These are phyloP conservation scores for Ceratopteris richardii DNA, from an alignment of 75 land plant species.

Conservation along the genomic window DNA sequence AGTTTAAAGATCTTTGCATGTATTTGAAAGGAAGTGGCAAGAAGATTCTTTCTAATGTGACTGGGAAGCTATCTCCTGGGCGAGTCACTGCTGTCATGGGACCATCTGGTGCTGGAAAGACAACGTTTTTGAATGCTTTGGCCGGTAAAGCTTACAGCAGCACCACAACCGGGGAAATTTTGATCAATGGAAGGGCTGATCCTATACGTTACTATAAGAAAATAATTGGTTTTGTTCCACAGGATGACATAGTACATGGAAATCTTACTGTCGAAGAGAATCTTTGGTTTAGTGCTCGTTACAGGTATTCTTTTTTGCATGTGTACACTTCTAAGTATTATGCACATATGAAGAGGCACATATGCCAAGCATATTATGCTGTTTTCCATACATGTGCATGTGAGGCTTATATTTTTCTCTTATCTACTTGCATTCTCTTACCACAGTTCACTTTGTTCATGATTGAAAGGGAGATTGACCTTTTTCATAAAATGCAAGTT, in stretches of 20 bases:
- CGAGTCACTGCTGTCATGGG: slow-evolving; percentile 91
- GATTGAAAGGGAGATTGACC: too few relatives aligned
- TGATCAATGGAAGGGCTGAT: slow-evolving; percentile 77
- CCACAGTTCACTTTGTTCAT: too few relatives aligned
- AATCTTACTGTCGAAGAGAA: slow-evolving; percentile 95
- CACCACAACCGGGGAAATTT: slow-evolving; percentile 44
- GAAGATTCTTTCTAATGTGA: slow-evolving; percentile 63
- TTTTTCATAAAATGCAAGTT: too few relatives aligned
- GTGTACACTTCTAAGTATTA: not conserved
- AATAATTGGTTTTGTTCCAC: slow-evolving; percentile 94
- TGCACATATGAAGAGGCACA: too few relatives aligned
- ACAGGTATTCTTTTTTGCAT: slow-evolving; percentile 50
- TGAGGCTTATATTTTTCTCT: too few relatives aligned
- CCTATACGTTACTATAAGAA: slow-evolving; percentile 73
- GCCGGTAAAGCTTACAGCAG: slow-evolving; percentile 73
- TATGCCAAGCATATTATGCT: not conserved
- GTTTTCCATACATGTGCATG: not conserved
- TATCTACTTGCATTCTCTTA: not conserved
- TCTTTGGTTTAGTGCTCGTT: slow-evolving; percentile 80
- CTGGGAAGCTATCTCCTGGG: slow-evolving; percentile 85
- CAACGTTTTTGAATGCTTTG: slow-evolving; percentile 84
- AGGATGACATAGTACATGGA: slow-evolving; percentile 98
- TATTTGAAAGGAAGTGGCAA: slow-evolving; percentile 73
- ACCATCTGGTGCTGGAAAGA: slow-evolving; percentile 97
- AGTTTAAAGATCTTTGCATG: slow-evolving; percentile 68